Evolutionary conservation across 179 eudicot species (phyloP).

Genomic region (Corrigiola litoralis): DNA sequence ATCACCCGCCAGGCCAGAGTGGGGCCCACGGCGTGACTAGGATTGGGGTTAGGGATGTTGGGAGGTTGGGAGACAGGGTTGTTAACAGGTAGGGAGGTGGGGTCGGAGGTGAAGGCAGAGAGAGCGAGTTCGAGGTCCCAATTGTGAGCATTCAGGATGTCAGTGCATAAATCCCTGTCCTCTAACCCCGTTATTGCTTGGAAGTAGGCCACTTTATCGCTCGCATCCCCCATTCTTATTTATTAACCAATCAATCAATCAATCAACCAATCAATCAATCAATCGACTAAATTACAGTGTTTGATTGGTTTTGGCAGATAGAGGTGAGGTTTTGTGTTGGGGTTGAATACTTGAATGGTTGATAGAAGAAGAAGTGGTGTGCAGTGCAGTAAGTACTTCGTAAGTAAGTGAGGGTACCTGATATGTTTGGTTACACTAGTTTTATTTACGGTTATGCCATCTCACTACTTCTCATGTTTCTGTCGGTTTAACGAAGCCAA

Average conservation of each 20-base stretch:
- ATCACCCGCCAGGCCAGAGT: conserved; percentile 61
- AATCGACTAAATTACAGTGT: background rate
- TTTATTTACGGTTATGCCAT: no score
- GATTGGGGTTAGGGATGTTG: background rate
- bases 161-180: conserved; percentile 73
- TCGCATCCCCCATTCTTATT: conserved; percentile 29
- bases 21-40: conserved; percentile 29
- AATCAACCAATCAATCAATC: no score
- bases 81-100: conserved; percentile 4
- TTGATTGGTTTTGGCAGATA: background rate
- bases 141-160: conserved; percentile 76
- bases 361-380: no score
- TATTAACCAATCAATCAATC: background rate
- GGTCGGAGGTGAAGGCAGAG: conserved; percentile 47
- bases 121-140: conserved; percentile 89
- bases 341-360: no score
- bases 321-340: no score
- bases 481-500: no score
- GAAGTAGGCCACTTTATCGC: conserved; percentile 66
- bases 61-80: conserved; percentile 8
- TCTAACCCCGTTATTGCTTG: conserved; percentile 85
- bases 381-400: no score
- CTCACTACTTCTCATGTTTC: no score
- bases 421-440: no score
- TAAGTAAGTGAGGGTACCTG: no score